A percentile compares a stretch with the other conserved stretches of the same genome.
phyloP scores from a whole-genome alignment of 2,329 filamentous ascomycete genomes.

The Nemania sp. region DNA sequence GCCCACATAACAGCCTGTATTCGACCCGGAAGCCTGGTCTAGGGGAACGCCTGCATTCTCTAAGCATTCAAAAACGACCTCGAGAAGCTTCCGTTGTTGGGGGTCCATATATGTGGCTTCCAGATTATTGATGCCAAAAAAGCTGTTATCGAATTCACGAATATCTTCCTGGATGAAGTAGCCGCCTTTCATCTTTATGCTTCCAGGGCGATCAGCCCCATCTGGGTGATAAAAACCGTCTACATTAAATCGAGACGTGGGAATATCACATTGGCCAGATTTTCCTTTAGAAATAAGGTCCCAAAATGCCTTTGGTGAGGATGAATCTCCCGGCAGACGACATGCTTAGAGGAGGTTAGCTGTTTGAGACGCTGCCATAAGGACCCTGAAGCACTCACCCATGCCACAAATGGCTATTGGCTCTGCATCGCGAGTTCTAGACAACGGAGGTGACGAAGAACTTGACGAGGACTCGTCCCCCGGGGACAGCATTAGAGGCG shows the following conservation, averaged over 20 bases:
- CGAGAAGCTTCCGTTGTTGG: conserved; percentile 51
- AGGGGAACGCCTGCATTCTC: conserved; percentile 27
- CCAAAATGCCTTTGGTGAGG: neutral
- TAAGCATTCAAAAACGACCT: conserved; percentile 52
- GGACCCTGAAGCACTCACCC: too few relatives aligned
- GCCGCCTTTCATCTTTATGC: conserved; percentile 16
- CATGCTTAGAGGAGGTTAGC: neutral
- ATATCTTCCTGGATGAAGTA: conserved; percentile 45
- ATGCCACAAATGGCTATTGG: too few relatives aligned
- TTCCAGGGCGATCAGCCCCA: conserved; percentile 11
- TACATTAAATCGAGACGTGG: conserved; percentile 22
- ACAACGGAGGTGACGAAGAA: too few relatives aligned
- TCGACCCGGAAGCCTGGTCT: neutral
- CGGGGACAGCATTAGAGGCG: too few relatives aligned
- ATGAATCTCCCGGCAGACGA: neutral
- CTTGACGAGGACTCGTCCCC: too few relatives aligned
- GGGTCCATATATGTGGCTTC: conserved; percentile 19
- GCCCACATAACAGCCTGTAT: conserved; percentile 42
- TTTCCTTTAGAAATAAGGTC: neutral
- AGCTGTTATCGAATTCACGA: conserved; percentile 28
- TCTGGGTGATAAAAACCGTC: conserved; percentile 36
- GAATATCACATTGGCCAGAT: neutral
- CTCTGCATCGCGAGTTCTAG: too few relatives aligned
- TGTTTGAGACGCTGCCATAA: too few relatives aligned
- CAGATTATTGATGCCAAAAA: conserved; percentile 33